A percentile compares a stretch with the other conserved stretches of the same genome.
These are phyloP conservation scores for Diatrype stigma DNA, from an alignment of 2,329 filamentous ascomycete species.

Conservation along the genomic window DNA sequence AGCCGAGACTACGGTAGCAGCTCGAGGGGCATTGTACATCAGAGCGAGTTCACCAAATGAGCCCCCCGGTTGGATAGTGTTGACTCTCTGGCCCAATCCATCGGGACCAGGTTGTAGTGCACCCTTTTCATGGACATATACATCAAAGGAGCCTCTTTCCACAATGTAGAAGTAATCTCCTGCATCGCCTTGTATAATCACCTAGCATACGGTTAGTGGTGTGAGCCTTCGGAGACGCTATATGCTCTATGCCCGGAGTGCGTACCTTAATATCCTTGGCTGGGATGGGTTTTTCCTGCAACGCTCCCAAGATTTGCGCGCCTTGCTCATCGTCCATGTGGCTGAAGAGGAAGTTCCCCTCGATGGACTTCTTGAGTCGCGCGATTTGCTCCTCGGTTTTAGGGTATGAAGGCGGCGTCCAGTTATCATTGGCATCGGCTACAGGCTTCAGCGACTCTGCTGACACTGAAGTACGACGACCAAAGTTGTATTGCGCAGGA, in stretches of 20 bases:
- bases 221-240: not conserved
- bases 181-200: slow-evolving; percentile 92
- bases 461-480: slow-evolving; percentile 89
- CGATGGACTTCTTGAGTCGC: slow-evolving; percentile 76
- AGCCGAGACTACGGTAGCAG: slow-evolving; percentile 84
- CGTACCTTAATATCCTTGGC: slow-evolving; percentile 74
- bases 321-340: slow-evolving; percentile 94
- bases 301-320: slow-evolving; percentile 77
- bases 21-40: slow-evolving; percentile 98
- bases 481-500: slow-evolving; percentile 90
- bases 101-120: slow-evolving; percentile 73
- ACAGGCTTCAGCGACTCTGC: slow-evolving; percentile 93
- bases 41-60: slow-evolving; percentile 95
- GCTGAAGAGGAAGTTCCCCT: slow-evolving; percentile 88
- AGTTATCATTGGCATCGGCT: slow-evolving; percentile 78
- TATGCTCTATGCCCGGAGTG: not conserved
- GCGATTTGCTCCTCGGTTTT: slow-evolving; percentile 79
- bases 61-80: slow-evolving; percentile 77
- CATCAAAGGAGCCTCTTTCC: slow-evolving; percentile 84
- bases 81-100: slow-evolving; percentile 79
- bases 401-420: slow-evolving; percentile 79
- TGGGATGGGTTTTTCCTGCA: slow-evolving; percentile 93
- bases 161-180: slow-evolving; percentile 98
- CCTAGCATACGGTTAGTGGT: slow-evolving; percentile 46
- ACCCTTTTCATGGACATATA: slow-evolving; percentile 80